Base-by-base conservation (phyloP, 169 alveolate species). In the Cryptosporidium muris region DNA sequence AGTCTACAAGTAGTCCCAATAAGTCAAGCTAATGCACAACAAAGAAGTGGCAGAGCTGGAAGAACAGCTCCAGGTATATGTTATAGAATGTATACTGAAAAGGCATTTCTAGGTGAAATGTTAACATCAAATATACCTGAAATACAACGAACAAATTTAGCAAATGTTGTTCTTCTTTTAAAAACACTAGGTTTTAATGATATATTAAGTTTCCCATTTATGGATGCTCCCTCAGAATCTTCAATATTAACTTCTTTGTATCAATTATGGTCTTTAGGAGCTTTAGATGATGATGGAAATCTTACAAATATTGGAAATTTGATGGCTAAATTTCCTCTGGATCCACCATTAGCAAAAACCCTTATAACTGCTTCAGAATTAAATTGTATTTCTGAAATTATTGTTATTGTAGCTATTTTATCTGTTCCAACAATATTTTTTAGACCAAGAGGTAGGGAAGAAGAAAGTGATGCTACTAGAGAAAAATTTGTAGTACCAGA, bases 31-130 rank as follows among this genome's bases (percentile, higher is more conserved):
- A 98, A 97, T 90, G 99, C 99, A 4, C 96, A 97, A 88, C 98
- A 99, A 89, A 92, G 99, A 56, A 93, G 98, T 38, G 99, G 99
- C n/a, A 95, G 99, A 85, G 99, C 99, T 0, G 99, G 99, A 2
- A 94, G 99, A 80, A 97, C 99, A 0, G 98, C 98, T 1, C 99
- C 99, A 37, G 99, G 99, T 45, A 90, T 95, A 43, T 98, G 99
- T 88, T 98, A 94, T 90, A 95, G 99, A 58, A 91, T 99, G 80
- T 99, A 99, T 91, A 97, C 99, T 1, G 99, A 98, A 92, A 92
- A 96, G 40, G 96, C 98, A 34, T 96, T 82, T 92, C 88, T 93
- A 65, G 92, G 95, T 62, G 99, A 99, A 89, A 93, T 99, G 95
- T 92, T 96, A 63, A 99, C 96, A 88, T 96, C 95, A 92, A 97